Base-by-base conservation (phyloP, 2,329 filamentous ascomycete species). In the Dendryphion nanum region DNA sequence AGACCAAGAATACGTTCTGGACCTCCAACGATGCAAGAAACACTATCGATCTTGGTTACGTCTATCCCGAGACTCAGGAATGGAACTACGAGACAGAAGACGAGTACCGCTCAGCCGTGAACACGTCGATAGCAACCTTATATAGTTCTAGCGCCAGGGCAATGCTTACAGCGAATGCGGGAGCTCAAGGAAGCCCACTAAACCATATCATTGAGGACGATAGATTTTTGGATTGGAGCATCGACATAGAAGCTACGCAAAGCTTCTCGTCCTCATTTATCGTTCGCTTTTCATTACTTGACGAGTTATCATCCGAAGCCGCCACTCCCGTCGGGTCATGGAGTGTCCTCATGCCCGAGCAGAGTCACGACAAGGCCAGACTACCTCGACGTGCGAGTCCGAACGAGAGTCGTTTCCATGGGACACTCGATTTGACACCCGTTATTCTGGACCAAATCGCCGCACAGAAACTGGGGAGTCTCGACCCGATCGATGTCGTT, bases 11-110 rank as follows among this genome's bases (percentile, higher is more conserved):
- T 3, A 36, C 33, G 7, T 44, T 41, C 19, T 44, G 38, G 41
- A 41, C 39, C 18, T 40, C 44, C 4, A 23, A 15, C 23, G 32
- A 20, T 10, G 39, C 37, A 10, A 36, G 39, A 15, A 26, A 35
- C 12, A 48, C 45, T 7, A 36, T 35, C 6, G 18, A 23, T 4
- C 40, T 50, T 18, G 42, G 42, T 14, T 46, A 50, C 33, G 36
- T 38, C 14, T 50, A 50, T 20, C 45, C 47, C 6, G 45, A 48
- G 28, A 44, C 42, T 2, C 36, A 45, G 15, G 18, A 35, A 8
- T 45, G 39, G 45, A 17, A 23, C 7, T 40, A 32, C 28, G 15
- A 29, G 6, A 35, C 8, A 18, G 42, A 45, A 5, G 16, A 40
- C 13, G 33, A 33, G 6, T 42, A 41, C 26, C 16, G 26, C n/a